Conservation (phyloP, 1,139 yeast genomes). For the Lodderomyces metapsilosis region DNA sequence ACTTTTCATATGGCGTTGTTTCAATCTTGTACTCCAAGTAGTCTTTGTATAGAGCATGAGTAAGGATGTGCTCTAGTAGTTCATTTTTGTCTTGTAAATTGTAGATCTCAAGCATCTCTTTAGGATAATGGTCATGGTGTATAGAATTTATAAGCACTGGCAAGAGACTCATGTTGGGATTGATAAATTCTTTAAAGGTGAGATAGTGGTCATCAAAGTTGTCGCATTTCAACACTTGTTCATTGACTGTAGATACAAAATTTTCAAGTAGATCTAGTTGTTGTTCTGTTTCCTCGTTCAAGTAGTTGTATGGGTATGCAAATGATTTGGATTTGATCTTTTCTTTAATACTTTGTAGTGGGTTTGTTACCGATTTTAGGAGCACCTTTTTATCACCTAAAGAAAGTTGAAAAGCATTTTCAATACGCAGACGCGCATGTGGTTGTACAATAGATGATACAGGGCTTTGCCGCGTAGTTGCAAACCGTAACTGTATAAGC, state of each 20-base stretch:
- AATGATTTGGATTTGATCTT: constrained; percentile 3
- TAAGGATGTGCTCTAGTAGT: constrained; percentile 21
- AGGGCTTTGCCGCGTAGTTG: not conserved
- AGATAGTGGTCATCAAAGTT: constrained; percentile 6
- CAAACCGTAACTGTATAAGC: not conserved
- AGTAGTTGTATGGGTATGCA: constrained; percentile 8
- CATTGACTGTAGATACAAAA: not conserved
- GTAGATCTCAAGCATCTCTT: constrained; percentile 18
- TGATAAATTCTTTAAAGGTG: constrained; percentile 25
- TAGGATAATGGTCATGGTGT: constrained; percentile 20
- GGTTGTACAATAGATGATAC: not conserved
- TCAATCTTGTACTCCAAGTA: constrained; percentile 18
- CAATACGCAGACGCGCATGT: not conserved
- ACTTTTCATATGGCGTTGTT: constrained; percentile 15
- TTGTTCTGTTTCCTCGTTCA: constrained; percentile 10
- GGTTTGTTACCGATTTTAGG: not conserved
- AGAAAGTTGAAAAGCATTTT: not conserved
- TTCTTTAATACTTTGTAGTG: not conserved
- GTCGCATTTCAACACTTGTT: not conserved
- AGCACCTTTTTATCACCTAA: not conserved
- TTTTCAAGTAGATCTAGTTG: constrained; percentile 2
- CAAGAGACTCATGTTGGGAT: constrained; percentile 21
- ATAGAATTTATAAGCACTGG: constrained; percentile 1
- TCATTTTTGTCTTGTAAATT: constrained; percentile 19
- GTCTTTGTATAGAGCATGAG: constrained; percentile 24